Evolutionary conservation across 139 green algal genomes (phyloP), one percentile per base, ranked within the genome.

Genomic region (Astrephomene gubernaculifera): DNA sequence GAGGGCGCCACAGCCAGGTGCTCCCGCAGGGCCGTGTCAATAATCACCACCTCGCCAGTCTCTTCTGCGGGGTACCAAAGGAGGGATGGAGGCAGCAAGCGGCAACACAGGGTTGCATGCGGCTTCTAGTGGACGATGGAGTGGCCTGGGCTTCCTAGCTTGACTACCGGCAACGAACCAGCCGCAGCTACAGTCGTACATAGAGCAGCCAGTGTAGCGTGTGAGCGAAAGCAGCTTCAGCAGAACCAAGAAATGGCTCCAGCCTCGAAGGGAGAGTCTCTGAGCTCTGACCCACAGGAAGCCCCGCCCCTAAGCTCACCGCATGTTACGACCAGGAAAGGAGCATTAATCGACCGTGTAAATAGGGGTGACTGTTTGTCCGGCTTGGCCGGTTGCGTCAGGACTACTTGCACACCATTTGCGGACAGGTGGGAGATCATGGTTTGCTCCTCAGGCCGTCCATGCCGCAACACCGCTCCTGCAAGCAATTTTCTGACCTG

Each of bases 1-100:
- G 29, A 49, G 38, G 76, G 76, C 19, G 76, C 76, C 29, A 83
- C 76, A 22, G 64, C 36, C 41, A 83, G 60, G 76, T 83, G 76
- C 39, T 83, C 76, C 2, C 76, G 76, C 39, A 83, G 39, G 7
- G 60, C n/a, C 1, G 36, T 17, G 41, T 83, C 76, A 38, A 83
- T 60, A 29, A 83, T 41, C 35, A 83, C 76, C 41, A 72, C 33
- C 4, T 72, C 73, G 6, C 54, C 53, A 31, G 68, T 57, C 1
- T 75, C 68, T 10, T 27, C 68, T 75, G 68, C 9, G 33, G n/a
- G n/a, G n/a, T 22, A 25, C 49, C 49, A 17, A 57, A 25, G 49
- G 17, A 12, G 14, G 17, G 14, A 57, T 25, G n/a, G 49, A 17
- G 14, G 49, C 17, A 17, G 12, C 12, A 17, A 17, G 49, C n/a